phyloP scores from a whole-genome alignment of 768 basidiomycete species.

The Pilatotrama ljubarskyi region DNA sequence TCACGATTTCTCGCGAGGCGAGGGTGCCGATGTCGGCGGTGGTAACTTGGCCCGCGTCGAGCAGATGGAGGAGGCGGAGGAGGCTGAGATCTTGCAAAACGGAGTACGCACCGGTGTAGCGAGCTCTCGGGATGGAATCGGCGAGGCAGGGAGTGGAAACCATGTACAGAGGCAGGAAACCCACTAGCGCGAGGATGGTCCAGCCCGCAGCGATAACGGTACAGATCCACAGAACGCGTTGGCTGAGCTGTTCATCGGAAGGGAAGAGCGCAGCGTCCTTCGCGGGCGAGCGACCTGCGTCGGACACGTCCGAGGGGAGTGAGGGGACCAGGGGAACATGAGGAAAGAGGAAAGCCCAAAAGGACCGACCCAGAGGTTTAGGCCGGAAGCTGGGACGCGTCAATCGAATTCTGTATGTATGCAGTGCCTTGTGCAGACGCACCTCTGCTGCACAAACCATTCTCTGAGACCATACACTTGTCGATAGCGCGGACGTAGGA shows the following conservation, averaged over 20 bases:
- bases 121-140: constrained; percentile 43
- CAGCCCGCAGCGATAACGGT: constrained; percentile 65
- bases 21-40: constrained; percentile 25
- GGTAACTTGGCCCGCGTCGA: constrained; percentile 40
- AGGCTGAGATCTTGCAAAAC: constrained; percentile 75
- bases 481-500: constrained; percentile 66
- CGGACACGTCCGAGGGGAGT: constrained; percentile 55
- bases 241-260: constrained; percentile 72
- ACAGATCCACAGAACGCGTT: constrained; percentile 68
- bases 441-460: constrained; percentile 78
- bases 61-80: constrained; percentile 65
- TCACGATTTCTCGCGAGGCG: constrained; percentile 36
- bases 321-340: constrained; percentile 64
- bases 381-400: constrained; percentile 56
- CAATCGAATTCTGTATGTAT: constrained; percentile 6
- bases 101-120: constrained; percentile 61
- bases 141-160: constrained; percentile 69
- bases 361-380: constrained; percentile 52
- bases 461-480: constrained; percentile 73
- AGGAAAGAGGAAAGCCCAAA: constrained; percentile 72
- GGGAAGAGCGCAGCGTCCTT: constrained; percentile 61
- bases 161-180: constrained; percentile 71
- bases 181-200: constrained; percentile 68
- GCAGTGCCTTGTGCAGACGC: constrained; percentile 32
- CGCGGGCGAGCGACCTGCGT: constrained; percentile 50